These are phyloP conservation scores for Wallacemonas rigidus DNA, from an alignment of 208 protist species.

Conservation along the genomic window DNA sequence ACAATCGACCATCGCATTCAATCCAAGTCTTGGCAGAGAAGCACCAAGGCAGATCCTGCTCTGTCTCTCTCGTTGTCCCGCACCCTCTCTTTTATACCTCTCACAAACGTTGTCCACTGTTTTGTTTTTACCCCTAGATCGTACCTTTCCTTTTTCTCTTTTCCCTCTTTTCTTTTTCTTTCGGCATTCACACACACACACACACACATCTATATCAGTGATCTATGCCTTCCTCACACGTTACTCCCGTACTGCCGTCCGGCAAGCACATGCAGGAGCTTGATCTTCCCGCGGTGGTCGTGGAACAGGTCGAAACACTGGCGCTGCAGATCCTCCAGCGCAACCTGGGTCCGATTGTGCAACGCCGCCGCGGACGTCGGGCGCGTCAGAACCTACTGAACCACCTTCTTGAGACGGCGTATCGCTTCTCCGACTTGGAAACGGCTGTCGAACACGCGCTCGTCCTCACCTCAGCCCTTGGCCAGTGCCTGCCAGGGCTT, in stretches of 20 bases:
- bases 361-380: slow-evolving; percentile 21
- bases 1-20: too few relatives aligned
- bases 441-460: slow-evolving; percentile 21
- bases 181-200: neutral
- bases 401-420: slow-evolving; percentile 21
- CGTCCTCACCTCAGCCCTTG: slow-evolving; percentile 16
- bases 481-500: slow-evolving; percentile 22
- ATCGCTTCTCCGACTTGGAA: slow-evolving; percentile 26
- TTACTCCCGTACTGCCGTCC: slow-evolving; percentile 29
- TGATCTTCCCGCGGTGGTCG: slow-evolving; percentile 26
- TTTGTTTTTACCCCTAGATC: too few relatives aligned
- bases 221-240: slow-evolving; percentile 11
- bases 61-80: too few relatives aligned
- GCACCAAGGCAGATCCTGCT: too few relatives aligned
- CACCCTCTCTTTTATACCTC: too few relatives aligned
- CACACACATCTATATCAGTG: neutral
- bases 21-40: too few relatives aligned
- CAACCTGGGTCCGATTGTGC: slow-evolving; percentile 45
- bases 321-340: slow-evolving; percentile 47
- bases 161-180: neutral
- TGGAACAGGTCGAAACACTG: slow-evolving; percentile 46
- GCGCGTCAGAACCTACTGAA: slow-evolving; percentile 26
- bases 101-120: too few relatives aligned
- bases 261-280: slow-evolving; percentile 38
- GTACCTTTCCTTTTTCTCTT: neutral